Conservation (phyloP, 2,329 filamentous ascomycete species). For the Bipolaris oryzae region DNA sequence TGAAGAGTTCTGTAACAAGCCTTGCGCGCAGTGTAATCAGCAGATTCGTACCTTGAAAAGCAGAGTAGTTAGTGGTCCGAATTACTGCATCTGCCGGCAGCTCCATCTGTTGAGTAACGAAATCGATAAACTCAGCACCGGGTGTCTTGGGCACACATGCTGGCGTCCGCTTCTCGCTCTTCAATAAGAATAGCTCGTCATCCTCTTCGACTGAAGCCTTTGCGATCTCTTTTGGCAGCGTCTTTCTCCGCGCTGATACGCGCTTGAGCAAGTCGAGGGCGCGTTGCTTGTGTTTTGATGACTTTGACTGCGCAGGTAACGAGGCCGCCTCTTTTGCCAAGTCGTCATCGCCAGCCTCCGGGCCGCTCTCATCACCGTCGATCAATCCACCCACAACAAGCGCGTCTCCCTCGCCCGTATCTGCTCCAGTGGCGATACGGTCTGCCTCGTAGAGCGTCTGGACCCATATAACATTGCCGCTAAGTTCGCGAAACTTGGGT, state of each 20-base stretch:
- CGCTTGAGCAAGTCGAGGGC: conserved; percentile 47
- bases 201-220: conserved; percentile 48
- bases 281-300: conserved; percentile 44
- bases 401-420: conserved; percentile 55
- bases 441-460: conserved; percentile 73
- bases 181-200: conserved; percentile 54
- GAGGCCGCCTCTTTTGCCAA: conserved; percentile 25
- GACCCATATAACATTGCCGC: conserved; percentile 82
- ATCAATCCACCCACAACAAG: conserved; percentile 50
- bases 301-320: conserved; percentile 39
- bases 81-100: conserved; percentile 59
- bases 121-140: conserved; percentile 59
- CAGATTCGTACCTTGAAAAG: conserved; percentile 76
- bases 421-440: conserved; percentile 60
- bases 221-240: conserved; percentile 34
- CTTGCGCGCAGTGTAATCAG: conserved; percentile 80
- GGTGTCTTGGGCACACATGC: conserved; percentile 52
- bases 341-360: conserved; percentile 45
- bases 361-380: conserved; percentile 43
- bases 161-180: conserved; percentile 46
- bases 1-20: conserved; percentile 85
- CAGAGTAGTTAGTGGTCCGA: conserved; percentile 84
- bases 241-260: conserved; percentile 41
- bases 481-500: conserved; percentile 70
- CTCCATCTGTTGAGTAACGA: conserved; percentile 58